These are phyloP conservation scores for Polyporus tsugae DNA, from an alignment of 1,284 basidiomycete genomes.

Conservation along the genomic window DNA sequence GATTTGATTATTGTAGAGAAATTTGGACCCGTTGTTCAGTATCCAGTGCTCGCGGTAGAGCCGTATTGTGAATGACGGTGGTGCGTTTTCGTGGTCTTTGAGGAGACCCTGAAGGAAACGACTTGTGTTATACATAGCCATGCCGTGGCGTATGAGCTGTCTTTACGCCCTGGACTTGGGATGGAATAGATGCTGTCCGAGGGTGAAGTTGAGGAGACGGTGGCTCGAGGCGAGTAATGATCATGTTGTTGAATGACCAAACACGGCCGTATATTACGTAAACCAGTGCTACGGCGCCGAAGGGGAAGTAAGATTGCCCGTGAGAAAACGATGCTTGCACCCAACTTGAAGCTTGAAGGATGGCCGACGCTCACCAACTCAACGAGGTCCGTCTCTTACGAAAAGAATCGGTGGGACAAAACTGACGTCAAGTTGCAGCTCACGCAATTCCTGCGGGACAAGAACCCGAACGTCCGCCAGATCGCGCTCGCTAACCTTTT, in stretches of 20 bases:
- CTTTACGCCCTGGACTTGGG: background rate
- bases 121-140: slow-evolving; percentile 76
- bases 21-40: slow-evolving; percentile 78
- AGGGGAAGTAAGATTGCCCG: slow-evolving; percentile 29
- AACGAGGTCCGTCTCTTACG: slow-evolving; percentile 56
- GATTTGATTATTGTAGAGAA: slow-evolving; percentile 79
- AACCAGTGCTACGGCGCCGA: slow-evolving; percentile 29
- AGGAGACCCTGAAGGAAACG: slow-evolving; percentile 67
- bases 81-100: slow-evolving; percentile 58
- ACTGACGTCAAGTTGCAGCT: slow-evolving; percentile 49
- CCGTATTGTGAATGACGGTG: slow-evolving; percentile 79
- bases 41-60: slow-evolving; percentile 81
- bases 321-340: slow-evolving; percentile 36
- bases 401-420: background rate
- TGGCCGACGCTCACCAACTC: slow-evolving; percentile 56
- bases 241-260: slow-evolving; percentile 16
- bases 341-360: too few relatives aligned
- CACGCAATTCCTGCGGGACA: slow-evolving; percentile 85
- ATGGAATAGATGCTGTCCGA: slow-evolving; percentile 1
- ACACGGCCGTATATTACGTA: slow-evolving; percentile 34
- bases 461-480: slow-evolving; percentile 88
- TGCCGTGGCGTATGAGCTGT: slow-evolving; percentile 33
- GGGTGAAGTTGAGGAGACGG: slow-evolving; percentile 17
- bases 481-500: slow-evolving; percentile 88
- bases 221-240: background rate